Conservation (phyloP, 306 rosid genomes). For the Inga laurina region DNA sequence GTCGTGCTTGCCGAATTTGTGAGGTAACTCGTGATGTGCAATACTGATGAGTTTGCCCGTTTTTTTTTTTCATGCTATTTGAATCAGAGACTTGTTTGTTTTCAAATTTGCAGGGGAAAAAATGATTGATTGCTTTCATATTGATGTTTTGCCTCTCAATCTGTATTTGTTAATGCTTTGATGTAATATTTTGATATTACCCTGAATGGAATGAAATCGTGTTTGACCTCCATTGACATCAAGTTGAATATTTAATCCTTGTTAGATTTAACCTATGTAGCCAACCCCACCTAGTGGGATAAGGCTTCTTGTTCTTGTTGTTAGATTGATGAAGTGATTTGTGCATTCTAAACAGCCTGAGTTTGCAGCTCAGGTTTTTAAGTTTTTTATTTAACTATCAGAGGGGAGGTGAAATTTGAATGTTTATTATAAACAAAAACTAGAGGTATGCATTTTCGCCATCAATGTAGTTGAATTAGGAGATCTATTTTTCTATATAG, state of each 20-base stretch:
- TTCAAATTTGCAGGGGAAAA: not conserved
- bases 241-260: not conserved
- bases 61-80: not conserved
- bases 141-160: not conserved
- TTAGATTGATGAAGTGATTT: not conserved
- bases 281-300: not conserved
- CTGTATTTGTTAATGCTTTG: not conserved
- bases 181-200: not conserved
- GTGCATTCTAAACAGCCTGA: not conserved
- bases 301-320: not conserved
- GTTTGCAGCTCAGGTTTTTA: not conserved
- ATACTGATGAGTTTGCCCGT: not conserved
- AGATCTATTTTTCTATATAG: not conserved
- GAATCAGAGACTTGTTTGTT: not conserved
- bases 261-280: not conserved
- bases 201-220: not conserved
- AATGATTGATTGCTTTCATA: not conserved
- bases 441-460: not conserved
- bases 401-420: not conserved
- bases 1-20: conserved; percentile 27
- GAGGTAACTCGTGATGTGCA: conserved; percentile 9
- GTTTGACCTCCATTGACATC: not conserved
- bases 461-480: not conserved
- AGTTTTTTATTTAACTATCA: not conserved
- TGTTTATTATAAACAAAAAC: not conserved